Percentiles rank a stretch among this genome's conserved stretches.
Evolutionary conservation across 129 eudicot genomes (phyloP).

Genomic region (Ambrosia artemisiifolia): DNA sequence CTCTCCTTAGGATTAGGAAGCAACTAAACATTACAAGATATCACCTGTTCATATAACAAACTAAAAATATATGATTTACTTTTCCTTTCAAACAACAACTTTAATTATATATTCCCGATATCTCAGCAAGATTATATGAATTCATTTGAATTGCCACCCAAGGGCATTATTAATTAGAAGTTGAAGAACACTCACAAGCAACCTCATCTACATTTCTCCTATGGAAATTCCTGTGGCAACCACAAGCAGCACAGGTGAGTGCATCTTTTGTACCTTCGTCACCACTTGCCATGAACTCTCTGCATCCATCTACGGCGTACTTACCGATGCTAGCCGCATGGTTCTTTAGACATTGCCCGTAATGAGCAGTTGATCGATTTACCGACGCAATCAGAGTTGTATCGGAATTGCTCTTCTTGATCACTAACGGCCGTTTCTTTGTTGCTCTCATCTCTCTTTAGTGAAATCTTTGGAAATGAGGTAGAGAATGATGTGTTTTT

Average conservation of each 20-base stretch:
- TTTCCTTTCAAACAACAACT: not conserved
- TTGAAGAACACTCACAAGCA: slow-evolving; percentile 53
- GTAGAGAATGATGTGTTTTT: not conserved
- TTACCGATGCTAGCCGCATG: slow-evolving; percentile 76
- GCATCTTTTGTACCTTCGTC: slow-evolving; percentile 48
- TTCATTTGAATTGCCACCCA: not conserved
- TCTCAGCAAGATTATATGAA: not conserved
- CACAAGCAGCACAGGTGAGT: slow-evolving; percentile 74
- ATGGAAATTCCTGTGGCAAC: slow-evolving; percentile 81
- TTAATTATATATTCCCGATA: not conserved
- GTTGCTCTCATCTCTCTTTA: slow-evolving; percentile 10
- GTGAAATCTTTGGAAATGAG: not conserved
- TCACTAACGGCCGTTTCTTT: slow-evolving; percentile 45
- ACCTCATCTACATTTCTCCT: slow-evolving; percentile 53
- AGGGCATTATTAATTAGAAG: slow-evolving; percentile 12
- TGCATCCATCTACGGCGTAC: slow-evolving; percentile 73
- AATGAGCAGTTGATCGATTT: slow-evolving; percentile 36
- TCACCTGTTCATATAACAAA: too few species aligned
- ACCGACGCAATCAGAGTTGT: slow-evolving; percentile 19
- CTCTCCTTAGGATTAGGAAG: not conserved
- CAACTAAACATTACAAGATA: not conserved
- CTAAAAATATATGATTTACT: too few species aligned
- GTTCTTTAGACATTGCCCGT: slow-evolving; percentile 69
- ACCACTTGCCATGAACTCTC: slow-evolving; percentile 76
- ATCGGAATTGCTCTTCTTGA: slow-evolving; percentile 18